These are phyloP conservation scores for Pseudoperonospora humuli DNA, from an alignment of 352 stramenopile genomes.

Conservation along the genomic window DNA sequence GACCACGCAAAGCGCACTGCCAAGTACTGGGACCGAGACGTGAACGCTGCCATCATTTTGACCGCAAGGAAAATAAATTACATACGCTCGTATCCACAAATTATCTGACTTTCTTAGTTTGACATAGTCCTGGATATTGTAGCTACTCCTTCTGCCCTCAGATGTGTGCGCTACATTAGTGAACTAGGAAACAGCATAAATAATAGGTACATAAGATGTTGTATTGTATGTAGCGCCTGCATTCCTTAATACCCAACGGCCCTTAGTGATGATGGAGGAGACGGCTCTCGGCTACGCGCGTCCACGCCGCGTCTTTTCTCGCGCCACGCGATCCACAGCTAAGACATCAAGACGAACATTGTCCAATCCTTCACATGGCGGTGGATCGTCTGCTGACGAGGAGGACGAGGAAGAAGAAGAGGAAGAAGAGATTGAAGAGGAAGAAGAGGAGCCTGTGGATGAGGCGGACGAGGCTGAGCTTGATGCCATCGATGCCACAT, in stretches of 20 bases:
- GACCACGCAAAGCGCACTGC: no score
- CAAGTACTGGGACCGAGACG: no score
- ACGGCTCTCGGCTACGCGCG: conserved; percentile 7
- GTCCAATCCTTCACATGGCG: conserved; percentile 2
- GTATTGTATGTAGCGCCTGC: no score
- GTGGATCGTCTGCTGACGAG: conserved; percentile 26
- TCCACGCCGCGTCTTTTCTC: conserved; percentile 31
- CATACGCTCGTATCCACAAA: no score
- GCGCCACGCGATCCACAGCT: conserved; percentile 31
- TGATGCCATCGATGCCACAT: conserved; percentile 20
- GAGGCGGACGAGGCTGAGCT: conserved; percentile 38
- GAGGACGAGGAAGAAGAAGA: conserved; percentile 46
- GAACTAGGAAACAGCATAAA: no score
- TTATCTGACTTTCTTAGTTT: no score
- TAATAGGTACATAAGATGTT: no score
- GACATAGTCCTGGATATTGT: no score
- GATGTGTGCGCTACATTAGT: conserved; percentile 5
- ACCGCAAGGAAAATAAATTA: no score
- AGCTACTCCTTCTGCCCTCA: no score
- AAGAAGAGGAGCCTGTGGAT: conserved; percentile 35
- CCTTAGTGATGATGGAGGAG: conserved; percentile 14
- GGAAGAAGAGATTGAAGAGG: conserved; percentile 50
- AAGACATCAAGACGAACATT: conserved; percentile 23
- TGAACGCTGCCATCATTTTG: no score
- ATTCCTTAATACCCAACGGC: no score